Evolutionary conservation across 2,329 filamentous ascomycete genomes (phyloP).

Genomic region (Dactylellina haptotyla): DNA sequence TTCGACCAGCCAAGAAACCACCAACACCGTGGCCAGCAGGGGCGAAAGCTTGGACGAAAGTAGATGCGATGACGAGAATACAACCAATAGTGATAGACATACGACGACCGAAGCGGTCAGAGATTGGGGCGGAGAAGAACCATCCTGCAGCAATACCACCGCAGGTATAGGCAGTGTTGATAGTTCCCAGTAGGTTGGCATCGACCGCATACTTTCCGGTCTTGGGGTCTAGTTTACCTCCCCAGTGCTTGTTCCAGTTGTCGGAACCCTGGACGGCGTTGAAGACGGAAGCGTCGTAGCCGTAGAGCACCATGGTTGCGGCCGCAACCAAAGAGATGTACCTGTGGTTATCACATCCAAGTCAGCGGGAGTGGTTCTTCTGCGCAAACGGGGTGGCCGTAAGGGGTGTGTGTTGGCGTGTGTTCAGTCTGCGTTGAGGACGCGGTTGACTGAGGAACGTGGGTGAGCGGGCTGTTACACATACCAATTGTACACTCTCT

Average conservation of each 20-base stretch:
- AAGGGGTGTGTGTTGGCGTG: neutral
- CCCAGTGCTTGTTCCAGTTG: constrained; percentile 70
- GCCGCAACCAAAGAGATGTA: constrained; percentile 76
- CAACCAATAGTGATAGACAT: constrained; percentile 71
- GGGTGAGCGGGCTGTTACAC: constrained; percentile 11
- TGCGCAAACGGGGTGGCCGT: no score
- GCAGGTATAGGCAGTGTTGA: constrained; percentile 77
- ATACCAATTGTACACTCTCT: constrained; percentile 65
- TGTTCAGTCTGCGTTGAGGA: constrained; percentile 15
- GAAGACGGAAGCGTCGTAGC: constrained; percentile 78
- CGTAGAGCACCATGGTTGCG: constrained; percentile 79
- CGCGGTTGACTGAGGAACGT: neutral
- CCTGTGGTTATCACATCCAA: constrained; percentile 61
- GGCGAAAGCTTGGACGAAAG: constrained; percentile 74
- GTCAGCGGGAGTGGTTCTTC: constrained; percentile 4
- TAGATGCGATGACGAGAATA: constrained; percentile 73
- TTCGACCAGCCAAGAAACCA: constrained; percentile 74
- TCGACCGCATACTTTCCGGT: no score
- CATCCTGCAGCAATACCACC: constrained; percentile 76
- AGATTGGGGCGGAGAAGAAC: constrained; percentile 73
- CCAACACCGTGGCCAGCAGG: constrained; percentile 69
- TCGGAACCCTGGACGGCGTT: constrained; percentile 75
- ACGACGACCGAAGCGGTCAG: constrained; percentile 57
- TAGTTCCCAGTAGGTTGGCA: constrained; percentile 65
- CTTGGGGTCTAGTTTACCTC: no score